Evolutionary conservation across 2,329 filamentous ascomycete genomes (phyloP).

Genomic region (Paraphaeosphaeria sporulosa): DNA sequence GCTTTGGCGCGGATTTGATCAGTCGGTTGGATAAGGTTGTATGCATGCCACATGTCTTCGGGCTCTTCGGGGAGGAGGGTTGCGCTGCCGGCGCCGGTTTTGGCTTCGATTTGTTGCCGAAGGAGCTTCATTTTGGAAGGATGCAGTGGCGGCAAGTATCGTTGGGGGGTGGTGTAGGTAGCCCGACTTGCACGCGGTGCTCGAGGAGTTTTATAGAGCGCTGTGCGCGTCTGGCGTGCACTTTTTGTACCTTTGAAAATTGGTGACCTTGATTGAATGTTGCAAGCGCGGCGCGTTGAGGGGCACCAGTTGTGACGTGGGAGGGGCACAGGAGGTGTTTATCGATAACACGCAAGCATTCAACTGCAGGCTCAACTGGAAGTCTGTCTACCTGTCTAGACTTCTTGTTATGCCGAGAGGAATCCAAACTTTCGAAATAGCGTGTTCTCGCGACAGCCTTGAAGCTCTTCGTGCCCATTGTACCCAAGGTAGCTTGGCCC

Average conservation of each 20-base stretch:
- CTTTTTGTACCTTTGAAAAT: not conserved
- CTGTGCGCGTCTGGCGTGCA: not conserved
- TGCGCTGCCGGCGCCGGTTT: conserved; percentile 69
- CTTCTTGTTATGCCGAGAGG: not conserved
- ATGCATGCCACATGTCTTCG: conserved; percentile 82
- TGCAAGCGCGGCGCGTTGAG: conserved; percentile 10
- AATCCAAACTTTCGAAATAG: not conserved
- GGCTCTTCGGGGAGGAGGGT: conserved; percentile 75
- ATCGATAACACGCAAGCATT: conserved; percentile 2
- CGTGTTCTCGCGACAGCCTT: not conserved
- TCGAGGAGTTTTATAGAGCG: not conserved
- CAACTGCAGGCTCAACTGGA: not conserved
- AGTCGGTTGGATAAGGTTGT: conserved; percentile 72
- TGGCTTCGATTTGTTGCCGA: conserved; percentile 69
- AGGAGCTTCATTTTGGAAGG: conserved; percentile 66
- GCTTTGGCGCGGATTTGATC: conserved; percentile 72
- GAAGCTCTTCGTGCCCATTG: not conserved
- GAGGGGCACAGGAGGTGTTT: conserved; percentile 1
- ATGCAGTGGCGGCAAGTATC: no score
- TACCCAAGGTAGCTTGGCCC: not conserved
- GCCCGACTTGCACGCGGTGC: not conserved
- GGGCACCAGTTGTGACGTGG: conserved; percentile 12
- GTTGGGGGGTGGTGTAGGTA: not conserved
- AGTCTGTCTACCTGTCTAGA: not conserved
- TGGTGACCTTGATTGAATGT: not conserved